These are phyloP conservation scores for Alectoria sarmentosa DNA, from an alignment of 495 filamentous ascomycete species.

Conservation along the genomic window DNA sequence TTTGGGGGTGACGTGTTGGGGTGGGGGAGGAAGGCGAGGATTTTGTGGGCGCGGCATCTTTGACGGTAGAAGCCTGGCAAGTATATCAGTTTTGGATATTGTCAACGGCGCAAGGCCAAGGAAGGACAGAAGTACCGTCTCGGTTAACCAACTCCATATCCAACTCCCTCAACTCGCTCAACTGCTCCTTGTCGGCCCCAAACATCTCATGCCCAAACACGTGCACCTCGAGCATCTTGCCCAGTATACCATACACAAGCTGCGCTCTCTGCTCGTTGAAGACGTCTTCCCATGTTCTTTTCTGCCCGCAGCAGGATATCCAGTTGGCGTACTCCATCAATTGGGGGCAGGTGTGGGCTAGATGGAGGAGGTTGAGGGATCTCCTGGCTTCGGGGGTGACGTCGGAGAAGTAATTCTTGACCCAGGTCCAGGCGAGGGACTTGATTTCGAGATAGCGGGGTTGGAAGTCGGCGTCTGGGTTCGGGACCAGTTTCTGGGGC, in stretches of 20 bases:
- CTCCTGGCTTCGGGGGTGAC: background rate
- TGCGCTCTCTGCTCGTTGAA: slow-evolving; percentile 7
- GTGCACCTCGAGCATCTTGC: slow-evolving; percentile 23
- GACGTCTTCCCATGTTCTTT: slow-evolving; percentile 18
- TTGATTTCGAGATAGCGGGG: slow-evolving; percentile 10
- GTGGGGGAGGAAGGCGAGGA: slow-evolving; percentile 20
- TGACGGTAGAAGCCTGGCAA: background rate
- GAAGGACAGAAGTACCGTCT: slow-evolving; percentile 7
- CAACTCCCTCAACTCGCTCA: slow-evolving; percentile 1
- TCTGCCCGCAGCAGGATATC: slow-evolving; percentile 8
- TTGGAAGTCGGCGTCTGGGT: slow-evolving; percentile 7
- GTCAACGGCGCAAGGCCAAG: background rate
- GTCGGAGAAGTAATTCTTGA: slow-evolving; percentile 6
- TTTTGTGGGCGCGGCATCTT: background rate
- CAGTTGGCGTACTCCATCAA: slow-evolving; percentile 21
- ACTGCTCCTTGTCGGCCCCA: slow-evolving; percentile 9
- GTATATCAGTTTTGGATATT: background rate
- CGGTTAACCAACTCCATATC: slow-evolving; percentile 6
- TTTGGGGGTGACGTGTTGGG: slow-evolving; percentile 28
- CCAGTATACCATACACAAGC: slow-evolving; percentile 21
- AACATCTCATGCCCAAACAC: slow-evolving; percentile 19
- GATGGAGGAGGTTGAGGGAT: slow-evolving; percentile 9
- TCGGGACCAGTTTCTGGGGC: no score
- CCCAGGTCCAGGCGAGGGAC: slow-evolving; percentile 18
- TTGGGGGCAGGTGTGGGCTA: slow-evolving; percentile 5